Conservation (phyloP, 306 rosid genomes). For the Vachellia pachyceras region DNA sequence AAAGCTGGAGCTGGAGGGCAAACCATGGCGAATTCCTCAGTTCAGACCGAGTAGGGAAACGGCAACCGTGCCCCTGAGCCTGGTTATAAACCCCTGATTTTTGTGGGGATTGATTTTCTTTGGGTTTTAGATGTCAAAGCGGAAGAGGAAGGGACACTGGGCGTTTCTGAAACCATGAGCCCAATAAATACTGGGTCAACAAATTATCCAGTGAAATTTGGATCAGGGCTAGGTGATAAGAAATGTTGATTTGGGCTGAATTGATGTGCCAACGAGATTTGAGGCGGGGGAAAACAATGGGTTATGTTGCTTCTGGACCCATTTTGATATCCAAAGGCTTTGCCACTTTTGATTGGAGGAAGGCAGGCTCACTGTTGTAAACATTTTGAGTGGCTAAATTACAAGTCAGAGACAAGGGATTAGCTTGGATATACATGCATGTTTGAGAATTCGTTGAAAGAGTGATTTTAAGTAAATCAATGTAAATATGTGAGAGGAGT, state of each 20-base stretch:
- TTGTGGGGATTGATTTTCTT: neutral
- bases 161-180: neutral
- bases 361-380: neutral
- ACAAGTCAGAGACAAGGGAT: no score
- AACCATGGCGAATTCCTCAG: slow-evolving; percentile 19
- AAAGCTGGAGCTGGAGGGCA: neutral
- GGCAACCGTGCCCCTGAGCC: no score
- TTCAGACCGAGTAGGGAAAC: neutral
- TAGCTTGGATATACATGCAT: no score
- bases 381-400: neutral
- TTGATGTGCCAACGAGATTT: neutral
- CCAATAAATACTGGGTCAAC: neutral
- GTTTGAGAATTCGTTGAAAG: no score
- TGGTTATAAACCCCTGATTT: neutral
- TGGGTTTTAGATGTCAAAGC: neutral
- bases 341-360: neutral
- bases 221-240: no score
- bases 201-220: neutral
- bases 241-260: neutral
- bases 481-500: no score
- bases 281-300: neutral
- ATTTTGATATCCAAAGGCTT: neutral
- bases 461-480: no score
- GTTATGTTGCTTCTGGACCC: neutral
- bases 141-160: neutral